Base-by-base conservation (phyloP, 2,329 filamentous ascomycete genomes). In the Colletotrichum liaoningense region DNA sequence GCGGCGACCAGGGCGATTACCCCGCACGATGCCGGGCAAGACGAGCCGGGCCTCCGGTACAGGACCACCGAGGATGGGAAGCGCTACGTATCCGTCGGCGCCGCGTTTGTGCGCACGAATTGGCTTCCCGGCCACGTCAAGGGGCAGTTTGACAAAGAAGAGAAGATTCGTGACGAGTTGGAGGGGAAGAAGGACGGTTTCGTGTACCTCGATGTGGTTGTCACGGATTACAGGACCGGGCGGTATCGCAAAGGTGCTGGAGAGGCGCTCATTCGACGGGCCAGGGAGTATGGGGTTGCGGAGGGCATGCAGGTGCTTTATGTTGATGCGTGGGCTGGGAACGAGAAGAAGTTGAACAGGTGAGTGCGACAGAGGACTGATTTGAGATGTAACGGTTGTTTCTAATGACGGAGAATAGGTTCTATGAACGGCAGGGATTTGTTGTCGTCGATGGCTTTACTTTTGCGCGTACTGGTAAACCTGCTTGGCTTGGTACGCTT, bases 291-390 rank as follows among this genome's bases (percentile, higher is more conserved):
- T 54, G 56, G 67, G 5, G 2, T 64, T 26, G 19, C 30, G n/a
- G 49, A 57, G 28, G 74, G 68, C 4, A 77, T 74, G 60, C 69
- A 52, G 33, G 67, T 69, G 9, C 71, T 80, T 8, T 81, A 76
- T 63, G 67, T 81, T 7, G 79, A 80, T 52, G 79, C 77, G 49
- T 80, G 78, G 79, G 73, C 74, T 6, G 77, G 79, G 54, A 78
- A 75, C 14, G 71, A 74, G 28, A 70, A 74, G 30, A 77, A 75
- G 26, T 60, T 81, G 58, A 75, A 76, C 2, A 19, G 30, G 69
- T 69, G n/a, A 64, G 69, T 59, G 9, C 7, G 22, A 2, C 16
- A 1, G 49, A 22, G 22, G 33, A 28, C 24, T n/a, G 16, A 24
- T 2, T 7, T 5, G 30, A 1, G 8, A 33, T 1, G 0, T 3